A percentile compares a stretch with the other conserved stretches of the same genome.
Evolutionary conservation across 2,329 filamentous ascomycete genomes (phyloP).

Genomic region (Pseudopyricularia javanii): DNA sequence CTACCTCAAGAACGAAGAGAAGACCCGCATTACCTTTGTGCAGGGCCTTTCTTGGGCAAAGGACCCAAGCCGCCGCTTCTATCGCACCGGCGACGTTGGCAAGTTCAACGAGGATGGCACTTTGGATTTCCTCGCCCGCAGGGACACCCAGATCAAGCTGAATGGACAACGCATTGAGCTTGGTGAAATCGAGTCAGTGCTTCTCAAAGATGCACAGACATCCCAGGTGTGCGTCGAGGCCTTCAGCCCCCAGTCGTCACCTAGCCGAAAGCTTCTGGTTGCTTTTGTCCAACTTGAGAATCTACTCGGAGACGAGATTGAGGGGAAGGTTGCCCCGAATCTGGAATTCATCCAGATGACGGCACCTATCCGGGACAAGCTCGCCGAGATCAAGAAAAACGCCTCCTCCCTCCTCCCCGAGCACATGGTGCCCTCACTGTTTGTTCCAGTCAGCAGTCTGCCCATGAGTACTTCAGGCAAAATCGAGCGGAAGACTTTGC

Average conservation of each 20-base stretch:
- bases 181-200: not conserved
- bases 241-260: not conserved
- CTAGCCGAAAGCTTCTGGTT: not conserved
- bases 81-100: constrained; percentile 14
- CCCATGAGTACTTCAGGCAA: constrained; percentile 14
- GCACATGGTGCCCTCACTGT: constrained; percentile 14
- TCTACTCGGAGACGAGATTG: not conserved
- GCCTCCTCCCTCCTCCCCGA: constrained; percentile 7
- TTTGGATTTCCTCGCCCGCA: constrained; percentile 12
- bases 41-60: constrained; percentile 10
- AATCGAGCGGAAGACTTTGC: constrained; percentile 6
- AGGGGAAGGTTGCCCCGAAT: not conserved
- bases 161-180: constrained; percentile 4
- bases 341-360: not conserved
- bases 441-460: constrained; percentile 9
- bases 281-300: not conserved
- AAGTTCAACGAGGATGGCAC: constrained; percentile 7
- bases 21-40: constrained; percentile 8
- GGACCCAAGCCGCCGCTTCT: constrained; percentile 6
- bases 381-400: constrained; percentile 4
- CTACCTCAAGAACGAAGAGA: constrained; percentile 22
- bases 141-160: constrained; percentile 15
- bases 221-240: not conserved
- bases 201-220: not conserved
- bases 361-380: not conserved